These are phyloP conservation scores for Pythium aphanidermatum DNA, from an alignment of 352 stramenopile genomes.

Conservation along the genomic window DNA sequence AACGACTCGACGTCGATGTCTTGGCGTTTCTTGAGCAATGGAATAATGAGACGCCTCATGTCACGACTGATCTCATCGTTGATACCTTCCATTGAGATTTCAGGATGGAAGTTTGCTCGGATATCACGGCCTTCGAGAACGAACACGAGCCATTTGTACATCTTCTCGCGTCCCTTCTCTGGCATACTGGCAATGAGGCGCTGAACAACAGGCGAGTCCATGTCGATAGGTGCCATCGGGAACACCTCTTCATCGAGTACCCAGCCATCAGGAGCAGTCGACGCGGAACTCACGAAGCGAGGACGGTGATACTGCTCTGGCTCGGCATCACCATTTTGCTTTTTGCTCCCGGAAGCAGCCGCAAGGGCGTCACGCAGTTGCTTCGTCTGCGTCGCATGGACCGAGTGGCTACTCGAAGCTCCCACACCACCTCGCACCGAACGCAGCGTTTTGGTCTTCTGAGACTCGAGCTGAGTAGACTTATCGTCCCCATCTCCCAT, in stretches of 20 bases:
- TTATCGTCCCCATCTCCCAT: conserved; percentile 38
- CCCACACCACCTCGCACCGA: conserved; percentile 50
- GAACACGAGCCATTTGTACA: conserved; percentile 68
- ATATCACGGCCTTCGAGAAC: conserved; percentile 68
- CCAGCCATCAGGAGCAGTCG: conserved; percentile 38
- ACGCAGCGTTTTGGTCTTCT: conserved; percentile 51
- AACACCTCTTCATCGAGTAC: conserved; percentile 60
- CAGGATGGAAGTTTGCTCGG: conserved; percentile 60
- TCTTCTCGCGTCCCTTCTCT: conserved; percentile 52
- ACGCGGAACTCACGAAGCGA: conserved; percentile 21
- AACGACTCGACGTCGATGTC: conserved; percentile 64
- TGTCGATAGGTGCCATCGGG: conserved; percentile 56
- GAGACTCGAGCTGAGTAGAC: conserved; percentile 35
- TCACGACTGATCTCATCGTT: conserved; percentile 55
- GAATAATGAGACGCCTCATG: conserved; percentile 65
- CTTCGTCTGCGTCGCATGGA: conserved; percentile 11
- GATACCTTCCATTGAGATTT: conserved; percentile 64
- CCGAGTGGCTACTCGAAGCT: neutral
- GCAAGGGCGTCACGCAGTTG: conserved; percentile 11
- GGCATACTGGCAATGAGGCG: conserved; percentile 60
- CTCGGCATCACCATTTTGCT: conserved; percentile 1
- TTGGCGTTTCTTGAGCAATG: conserved; percentile 59
- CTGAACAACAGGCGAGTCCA: conserved; percentile 73
- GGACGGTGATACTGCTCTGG: conserved; percentile 2
- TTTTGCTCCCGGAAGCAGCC: conserved; percentile 7